Conservation (phyloP, 1,284 basidiomycete genomes). For the Puccinia coronata region DNA sequence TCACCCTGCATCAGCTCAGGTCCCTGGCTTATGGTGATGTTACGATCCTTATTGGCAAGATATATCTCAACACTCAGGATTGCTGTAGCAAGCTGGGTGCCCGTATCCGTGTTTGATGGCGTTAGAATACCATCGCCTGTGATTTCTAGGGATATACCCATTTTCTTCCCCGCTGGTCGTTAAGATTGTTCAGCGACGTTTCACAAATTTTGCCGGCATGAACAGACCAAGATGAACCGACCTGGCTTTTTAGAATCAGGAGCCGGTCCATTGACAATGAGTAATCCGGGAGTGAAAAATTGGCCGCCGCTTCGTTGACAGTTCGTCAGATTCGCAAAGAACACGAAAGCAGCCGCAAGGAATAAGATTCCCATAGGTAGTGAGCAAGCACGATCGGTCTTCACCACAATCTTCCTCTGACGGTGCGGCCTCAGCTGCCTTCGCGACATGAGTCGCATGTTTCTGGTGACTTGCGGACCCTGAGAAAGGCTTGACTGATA, state of each 20-base stretch:
- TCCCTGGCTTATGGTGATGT: constrained; percentile 37
- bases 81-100: constrained; percentile 34
- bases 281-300: constrained; percentile 39
- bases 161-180: constrained; percentile 37
- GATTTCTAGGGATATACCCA: constrained; percentile 26
- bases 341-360: background rate
- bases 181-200: background rate
- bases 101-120: constrained; percentile 30
- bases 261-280: constrained; percentile 34
- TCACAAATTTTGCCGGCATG: background rate
- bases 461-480: background rate
- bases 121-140: constrained; percentile 29
- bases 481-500: background rate
- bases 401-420: background rate
- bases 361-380: constrained; percentile 3
- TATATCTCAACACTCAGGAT: constrained; percentile 37
- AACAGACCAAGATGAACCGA: background rate
- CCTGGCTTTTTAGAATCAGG: constrained; percentile 24
- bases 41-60: constrained; percentile 28
- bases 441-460: background rate
- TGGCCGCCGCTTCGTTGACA: constrained; percentile 30
- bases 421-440: background rate
- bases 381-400: background rate
- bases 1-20: constrained; percentile 35
- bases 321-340: constrained; percentile 11